Evolutionary conservation across 768 basidiomycete genomes (phyloP), one percentile per base, ranked within the genome.

Genomic region (Suillus luteus): DNA sequence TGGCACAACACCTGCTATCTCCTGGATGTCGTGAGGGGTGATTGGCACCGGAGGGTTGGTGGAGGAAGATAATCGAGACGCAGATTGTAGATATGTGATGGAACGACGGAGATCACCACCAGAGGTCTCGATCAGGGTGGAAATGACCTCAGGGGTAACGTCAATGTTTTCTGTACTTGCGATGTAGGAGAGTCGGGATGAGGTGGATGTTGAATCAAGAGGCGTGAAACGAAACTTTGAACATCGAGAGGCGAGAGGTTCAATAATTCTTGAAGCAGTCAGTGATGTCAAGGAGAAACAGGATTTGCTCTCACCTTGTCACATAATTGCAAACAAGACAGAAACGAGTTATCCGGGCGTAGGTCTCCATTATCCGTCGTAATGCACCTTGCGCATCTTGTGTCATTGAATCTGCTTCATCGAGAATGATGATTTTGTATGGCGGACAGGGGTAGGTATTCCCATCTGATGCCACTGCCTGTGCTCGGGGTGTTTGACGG

Each of bases 321-420:
- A 99, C 97, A 75, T 99, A 99, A 80, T 99, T 99, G 80, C 97
- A 99, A 19, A 99, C 94, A 24, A 99, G 81, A 76, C 97, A 99
- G 79, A 99, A 99, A 5, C 97, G 85, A 38, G 97, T 99, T 73
- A 99, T 99, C 62, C 91, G 85, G 19, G 93, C 93, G 71, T 99
- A 95, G n/a, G 89, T 96, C 77, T 99, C 97, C 97, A 99, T 99
- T 73, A 99, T 99, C n/a, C 97, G 86, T 48, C 97, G 84, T 46
- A 99, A 81, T 0, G 97, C 97, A 40, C 91, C 95, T 75, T 99
- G 97, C 5, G 97, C 97, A 73, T 99, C 97, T 78, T 99, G 96
- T 6, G 97, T 99, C 97, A 99, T 99, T 6, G 95, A 96, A 75
- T 99, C 97, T 24, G 97, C 97, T 78, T 99, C 97, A 70, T 99